Conservation (phyloP, 257 asterid species). For the Echium plantagineum region DNA sequence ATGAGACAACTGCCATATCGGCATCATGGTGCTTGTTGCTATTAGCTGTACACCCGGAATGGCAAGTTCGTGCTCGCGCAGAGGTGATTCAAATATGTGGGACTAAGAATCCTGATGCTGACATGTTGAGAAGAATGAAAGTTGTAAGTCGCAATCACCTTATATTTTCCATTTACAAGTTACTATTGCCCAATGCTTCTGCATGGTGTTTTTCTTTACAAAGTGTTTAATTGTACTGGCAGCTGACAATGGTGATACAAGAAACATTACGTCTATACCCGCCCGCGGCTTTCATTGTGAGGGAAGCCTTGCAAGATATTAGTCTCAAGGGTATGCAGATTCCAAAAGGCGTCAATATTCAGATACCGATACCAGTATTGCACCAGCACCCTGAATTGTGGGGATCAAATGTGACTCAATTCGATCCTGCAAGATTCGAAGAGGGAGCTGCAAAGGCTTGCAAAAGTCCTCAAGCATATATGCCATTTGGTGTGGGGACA, state of each 20-base stretch:
- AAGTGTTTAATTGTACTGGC: conserved; percentile 14
- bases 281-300: conserved; percentile 45
- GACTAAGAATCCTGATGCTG: conserved; percentile 29
- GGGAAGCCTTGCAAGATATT: conserved; percentile 61
- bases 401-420: conserved; percentile 37
- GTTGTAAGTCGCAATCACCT: conserved; percentile 20
- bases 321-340: conserved; percentile 29
- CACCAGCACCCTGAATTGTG: conserved; percentile 43
- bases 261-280: conserved; percentile 68
- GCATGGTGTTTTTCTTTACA: neutral
- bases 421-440: conserved; percentile 60
- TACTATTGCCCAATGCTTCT: neutral
- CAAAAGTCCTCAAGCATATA: conserved; percentile 50
- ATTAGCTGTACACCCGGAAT: conserved; percentile 54
- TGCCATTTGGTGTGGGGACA: conserved; percentile 63
- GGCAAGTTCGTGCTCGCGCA: conserved; percentile 67
- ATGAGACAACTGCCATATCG: conserved; percentile 51
- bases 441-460: conserved; percentile 51
- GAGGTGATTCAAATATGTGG: conserved; percentile 58
- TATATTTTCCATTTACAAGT: too few species aligned
- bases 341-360: conserved; percentile 50
- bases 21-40: conserved; percentile 79
- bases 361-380: conserved; percentile 38
- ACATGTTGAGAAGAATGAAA: conserved; percentile 54
- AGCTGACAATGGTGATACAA: conserved; percentile 52